Evolutionary conservation across 1,139 yeast species (phyloP).

Genomic region (Meyerozyma guilliermondii): DNA sequence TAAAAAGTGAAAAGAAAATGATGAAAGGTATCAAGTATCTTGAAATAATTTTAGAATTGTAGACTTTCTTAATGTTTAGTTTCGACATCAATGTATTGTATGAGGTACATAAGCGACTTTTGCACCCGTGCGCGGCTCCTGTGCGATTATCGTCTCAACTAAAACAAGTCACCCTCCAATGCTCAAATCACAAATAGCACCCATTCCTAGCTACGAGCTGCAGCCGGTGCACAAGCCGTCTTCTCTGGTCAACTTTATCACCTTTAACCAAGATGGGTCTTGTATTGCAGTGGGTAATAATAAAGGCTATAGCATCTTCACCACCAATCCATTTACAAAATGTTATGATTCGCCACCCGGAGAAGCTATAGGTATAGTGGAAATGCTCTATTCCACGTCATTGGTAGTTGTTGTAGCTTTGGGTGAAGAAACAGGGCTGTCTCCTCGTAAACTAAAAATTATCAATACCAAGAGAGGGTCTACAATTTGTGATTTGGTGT

Average conservation of each 20-base stretch:
- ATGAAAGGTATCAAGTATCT: too few relatives aligned
- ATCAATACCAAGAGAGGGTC: constrained; percentile 73
- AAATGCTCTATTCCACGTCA: constrained; percentile 89
- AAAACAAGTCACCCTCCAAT: background rate
- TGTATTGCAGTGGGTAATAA: constrained; percentile 81
- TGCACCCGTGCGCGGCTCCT: background rate
- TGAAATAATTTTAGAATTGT: too few relatives aligned
- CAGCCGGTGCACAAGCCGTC: background rate
- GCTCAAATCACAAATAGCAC: constrained; percentile 5
- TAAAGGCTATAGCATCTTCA: constrained; percentile 77
- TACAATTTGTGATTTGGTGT: constrained; percentile 80
- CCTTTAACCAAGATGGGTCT: constrained; percentile 87
- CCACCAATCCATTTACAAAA: constrained; percentile 85
- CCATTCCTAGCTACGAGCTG: background rate
- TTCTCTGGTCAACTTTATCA: constrained; percentile 47
- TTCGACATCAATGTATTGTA: too few relatives aligned
- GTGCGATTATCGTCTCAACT: background rate
- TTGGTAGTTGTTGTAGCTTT: constrained; percentile 81
- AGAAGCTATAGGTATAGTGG: constrained; percentile 69
- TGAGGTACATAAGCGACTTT: too few relatives aligned
- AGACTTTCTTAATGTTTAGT: too few relatives aligned
- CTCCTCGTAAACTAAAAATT: constrained; percentile 77
- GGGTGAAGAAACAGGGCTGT: constrained; percentile 76
- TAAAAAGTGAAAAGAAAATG: background rate
- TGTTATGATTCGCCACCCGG: constrained; percentile 51